Evolutionary conservation across 176 grass and related monocot species (phyloP).

Genomic region (Musa acuminata): DNA sequence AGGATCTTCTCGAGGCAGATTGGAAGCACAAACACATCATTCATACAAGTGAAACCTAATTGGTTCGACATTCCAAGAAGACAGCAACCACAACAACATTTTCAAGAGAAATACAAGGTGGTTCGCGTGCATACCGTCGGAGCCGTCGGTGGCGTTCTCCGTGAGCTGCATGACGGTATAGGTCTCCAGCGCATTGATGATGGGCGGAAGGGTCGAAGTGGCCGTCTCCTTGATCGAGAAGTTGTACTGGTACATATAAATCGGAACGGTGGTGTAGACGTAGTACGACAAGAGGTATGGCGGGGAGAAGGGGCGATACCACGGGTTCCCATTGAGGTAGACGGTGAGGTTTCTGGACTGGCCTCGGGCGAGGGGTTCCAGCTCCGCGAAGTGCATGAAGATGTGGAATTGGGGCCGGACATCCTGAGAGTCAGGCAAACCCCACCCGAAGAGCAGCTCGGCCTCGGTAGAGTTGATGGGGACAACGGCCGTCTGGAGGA

Average conservation of each 20-base stretch:
- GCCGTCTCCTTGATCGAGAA: slow-evolving; percentile 23
- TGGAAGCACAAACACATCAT: background rate
- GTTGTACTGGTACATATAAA: slow-evolving; percentile 15
- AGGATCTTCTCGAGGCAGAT: no score
- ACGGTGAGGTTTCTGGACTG: slow-evolving; percentile 29
- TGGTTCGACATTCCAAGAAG: background rate
- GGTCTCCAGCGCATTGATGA: background rate
- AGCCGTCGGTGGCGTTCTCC: background rate
- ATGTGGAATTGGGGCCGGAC: slow-evolving; percentile 19
- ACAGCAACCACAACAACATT: background rate
- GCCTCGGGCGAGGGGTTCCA: slow-evolving; percentile 11
- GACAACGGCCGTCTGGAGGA: slow-evolving; percentile 25
- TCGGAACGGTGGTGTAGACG: background rate
- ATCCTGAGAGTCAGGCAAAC: background rate
- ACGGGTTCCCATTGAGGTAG: slow-evolving; percentile 21
- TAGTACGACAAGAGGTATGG: background rate
- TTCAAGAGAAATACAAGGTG: background rate
- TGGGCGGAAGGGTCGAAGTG: slow-evolving; percentile 25
- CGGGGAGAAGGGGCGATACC: slow-evolving; percentile 7
- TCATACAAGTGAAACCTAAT: background rate
- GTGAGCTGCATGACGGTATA: background rate
- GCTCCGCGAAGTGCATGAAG: slow-evolving; percentile 35
- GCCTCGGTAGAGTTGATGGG: slow-evolving; percentile 24
- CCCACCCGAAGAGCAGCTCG: slow-evolving; percentile 24
- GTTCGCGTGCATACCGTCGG: background rate